phyloP scores from a whole-genome alignment of 2,329 filamentous ascomycete species.

The Pseudophaeomoniella oleicola region DNA sequence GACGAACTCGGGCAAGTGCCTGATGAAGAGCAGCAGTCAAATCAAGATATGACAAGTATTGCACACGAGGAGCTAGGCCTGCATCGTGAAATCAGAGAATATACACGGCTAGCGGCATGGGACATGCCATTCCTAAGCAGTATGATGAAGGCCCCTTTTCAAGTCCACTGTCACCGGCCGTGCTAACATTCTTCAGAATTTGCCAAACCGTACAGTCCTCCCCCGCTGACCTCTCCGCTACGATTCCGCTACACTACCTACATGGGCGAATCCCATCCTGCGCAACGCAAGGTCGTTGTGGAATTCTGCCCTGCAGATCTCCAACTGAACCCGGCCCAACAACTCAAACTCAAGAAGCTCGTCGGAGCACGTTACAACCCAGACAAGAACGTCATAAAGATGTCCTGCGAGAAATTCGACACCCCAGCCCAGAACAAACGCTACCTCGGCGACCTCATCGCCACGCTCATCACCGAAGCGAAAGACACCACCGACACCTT shows the following conservation, averaged over 20 bases:
- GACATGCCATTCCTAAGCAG: slow-evolving; percentile 84
- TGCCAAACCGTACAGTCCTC: slow-evolving; percentile 58
- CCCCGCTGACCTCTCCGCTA: slow-evolving; percentile 49
- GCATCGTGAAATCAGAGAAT: slow-evolving; percentile 76
- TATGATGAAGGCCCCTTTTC: slow-evolving; percentile 34
- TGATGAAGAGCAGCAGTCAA: slow-evolving; percentile 43
- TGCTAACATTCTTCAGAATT: slow-evolving; percentile 43
- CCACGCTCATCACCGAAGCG: slow-evolving; percentile 58
- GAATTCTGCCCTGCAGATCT: slow-evolving; percentile 66
- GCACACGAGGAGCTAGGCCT: slow-evolving; percentile 80
- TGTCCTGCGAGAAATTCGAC: slow-evolving; percentile 79
- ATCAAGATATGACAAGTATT: slow-evolving; percentile 70
- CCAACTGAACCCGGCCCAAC: slow-evolving; percentile 50
- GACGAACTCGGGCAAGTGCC: slow-evolving; percentile 26
- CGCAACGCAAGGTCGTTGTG: slow-evolving; percentile 84
- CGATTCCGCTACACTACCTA: slow-evolving; percentile 96
- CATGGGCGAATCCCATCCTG: slow-evolving; percentile 85
- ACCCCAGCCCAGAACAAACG: slow-evolving; percentile 93
- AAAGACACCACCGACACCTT: slow-evolving; percentile 70
- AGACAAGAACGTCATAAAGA: slow-evolving; percentile 63
- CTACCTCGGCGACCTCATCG: slow-evolving; percentile 69
- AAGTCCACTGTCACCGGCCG: too few species aligned
- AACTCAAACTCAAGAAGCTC: slow-evolving; percentile 74
- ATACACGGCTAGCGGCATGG: slow-evolving; percentile 77
- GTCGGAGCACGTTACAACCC: slow-evolving; percentile 80